Evolutionary conservation across 768 basidiomycete genomes (phyloP).

Genomic region (Asterophora parasitica): DNA sequence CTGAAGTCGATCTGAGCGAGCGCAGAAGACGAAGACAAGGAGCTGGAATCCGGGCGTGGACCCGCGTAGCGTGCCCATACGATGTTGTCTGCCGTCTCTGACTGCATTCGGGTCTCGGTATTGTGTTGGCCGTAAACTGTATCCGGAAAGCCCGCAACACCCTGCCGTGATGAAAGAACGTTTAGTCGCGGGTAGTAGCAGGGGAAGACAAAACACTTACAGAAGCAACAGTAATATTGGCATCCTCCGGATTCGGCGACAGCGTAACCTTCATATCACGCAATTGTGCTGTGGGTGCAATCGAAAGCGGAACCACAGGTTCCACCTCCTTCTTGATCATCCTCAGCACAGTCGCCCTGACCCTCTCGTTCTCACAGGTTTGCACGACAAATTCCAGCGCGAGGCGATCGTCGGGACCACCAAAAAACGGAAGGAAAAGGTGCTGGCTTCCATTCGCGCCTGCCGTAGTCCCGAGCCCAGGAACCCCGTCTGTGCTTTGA

Average conservation of each 20-base stretch:
- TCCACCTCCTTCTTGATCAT: slow-evolving; percentile 46
- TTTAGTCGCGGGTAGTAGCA: not conserved
- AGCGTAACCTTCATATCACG: slow-evolving; percentile 2
- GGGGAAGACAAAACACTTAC: slow-evolving; percentile 28
- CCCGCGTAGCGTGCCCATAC: slow-evolving; percentile 62
- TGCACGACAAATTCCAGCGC: slow-evolving; percentile 83
- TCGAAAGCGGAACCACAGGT: slow-evolving; percentile 4
- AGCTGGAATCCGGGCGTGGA: slow-evolving; percentile 7
- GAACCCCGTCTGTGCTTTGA: slow-evolving; percentile 32
- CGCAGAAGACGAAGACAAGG: slow-evolving; percentile 25
- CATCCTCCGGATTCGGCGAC: slow-evolving; percentile 22
- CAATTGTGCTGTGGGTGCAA: slow-evolving; percentile 25
- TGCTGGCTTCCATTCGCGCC: slow-evolving; percentile 42
- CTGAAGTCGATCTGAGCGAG: slow-evolving; percentile 61
- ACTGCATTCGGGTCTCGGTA: slow-evolving; percentile 65
- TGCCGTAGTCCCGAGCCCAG: slow-evolving; percentile 1
- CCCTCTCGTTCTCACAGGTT: slow-evolving; percentile 62
- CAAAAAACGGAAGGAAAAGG: slow-evolving; percentile 87
- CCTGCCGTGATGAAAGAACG: slow-evolving; percentile 13
- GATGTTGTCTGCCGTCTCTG: slow-evolving; percentile 81
- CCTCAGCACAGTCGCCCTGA: slow-evolving; percentile 72
- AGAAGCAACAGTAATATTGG: slow-evolving; percentile 44
- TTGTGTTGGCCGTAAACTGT: slow-evolving; percentile 64
- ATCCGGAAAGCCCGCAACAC: slow-evolving; percentile 47
- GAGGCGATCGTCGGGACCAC: slow-evolving; percentile 89